A percentile compares a stretch with the other conserved stretches of the same genome.
These are phyloP conservation scores for Xylariaceae sp. DNA, from an alignment of 2,329 filamentous ascomycete species.

Conservation along the genomic window DNA sequence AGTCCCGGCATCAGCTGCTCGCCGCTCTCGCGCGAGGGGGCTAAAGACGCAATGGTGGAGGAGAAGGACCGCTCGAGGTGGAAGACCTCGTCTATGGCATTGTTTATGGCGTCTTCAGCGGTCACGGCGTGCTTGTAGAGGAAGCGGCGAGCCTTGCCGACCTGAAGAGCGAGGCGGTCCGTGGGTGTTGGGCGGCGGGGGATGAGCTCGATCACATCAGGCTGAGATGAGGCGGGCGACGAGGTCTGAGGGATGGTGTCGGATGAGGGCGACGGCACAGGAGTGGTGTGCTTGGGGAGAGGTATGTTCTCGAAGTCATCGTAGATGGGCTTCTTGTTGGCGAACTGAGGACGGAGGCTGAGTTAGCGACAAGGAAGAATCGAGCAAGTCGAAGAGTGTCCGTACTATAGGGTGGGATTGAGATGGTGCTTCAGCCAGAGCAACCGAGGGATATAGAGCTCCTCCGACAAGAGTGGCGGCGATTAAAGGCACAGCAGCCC, in stretches of 20 bases:
- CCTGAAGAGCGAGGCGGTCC: conserved; percentile 79
- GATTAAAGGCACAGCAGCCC: conserved; percentile 53
- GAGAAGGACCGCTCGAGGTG: conserved; percentile 87
- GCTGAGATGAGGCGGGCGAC: conserved; percentile 26
- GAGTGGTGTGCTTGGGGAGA: conserved; percentile 25
- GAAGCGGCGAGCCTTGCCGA: conserved; percentile 74
- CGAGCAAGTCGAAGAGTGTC: not conserved
- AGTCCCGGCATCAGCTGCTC: conserved; percentile 86
- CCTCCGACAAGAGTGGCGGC: conserved; percentile 39
- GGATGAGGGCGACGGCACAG: conserved; percentile 31
- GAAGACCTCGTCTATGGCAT: conserved; percentile 74
- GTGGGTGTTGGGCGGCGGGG: conserved; percentile 69
- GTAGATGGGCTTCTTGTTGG: conserved; percentile 71
- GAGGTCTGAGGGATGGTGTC: conserved; percentile 30
- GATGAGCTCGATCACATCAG: conserved; percentile 23
- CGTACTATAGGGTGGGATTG: conserved; percentile 3
- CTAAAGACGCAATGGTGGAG: conserved; percentile 80
- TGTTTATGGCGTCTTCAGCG: conserved; percentile 80
- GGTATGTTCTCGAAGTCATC: conserved; percentile 56
- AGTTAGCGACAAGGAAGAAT: conserved; percentile 1
- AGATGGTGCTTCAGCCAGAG: conserved; percentile 44
- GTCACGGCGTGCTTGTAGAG: conserved; percentile 70
- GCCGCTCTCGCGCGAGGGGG: conserved; percentile 77
- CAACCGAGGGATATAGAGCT: conserved; percentile 34
- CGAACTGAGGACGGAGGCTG: conserved; percentile 29